These are phyloP conservation scores for Globisporangium lucens DNA, from an alignment of 352 stramenopile species.

Conservation along the genomic window DNA sequence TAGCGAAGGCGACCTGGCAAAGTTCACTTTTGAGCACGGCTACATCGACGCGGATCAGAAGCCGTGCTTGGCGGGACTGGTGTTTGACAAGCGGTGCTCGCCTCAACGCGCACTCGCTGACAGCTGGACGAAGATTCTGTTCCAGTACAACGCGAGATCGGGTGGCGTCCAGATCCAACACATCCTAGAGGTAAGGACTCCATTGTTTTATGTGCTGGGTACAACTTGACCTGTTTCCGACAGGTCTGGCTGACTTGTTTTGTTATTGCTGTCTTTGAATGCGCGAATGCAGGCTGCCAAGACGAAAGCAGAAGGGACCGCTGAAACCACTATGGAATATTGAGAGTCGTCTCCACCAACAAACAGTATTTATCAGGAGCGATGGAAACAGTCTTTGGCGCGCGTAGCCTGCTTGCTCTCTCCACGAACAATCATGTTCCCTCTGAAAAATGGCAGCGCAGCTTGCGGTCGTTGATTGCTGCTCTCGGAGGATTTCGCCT, in stretches of 20 bases:
- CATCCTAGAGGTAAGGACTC: conserved; percentile 55
- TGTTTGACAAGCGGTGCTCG: conserved; percentile 74
- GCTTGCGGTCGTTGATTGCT: conserved; percentile 26
- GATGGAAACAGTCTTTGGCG: conserved; percentile 40
- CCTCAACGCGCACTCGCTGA: conserved; percentile 78
- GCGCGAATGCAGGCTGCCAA: conserved; percentile 22
- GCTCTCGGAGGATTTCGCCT: conserved; percentile 10
- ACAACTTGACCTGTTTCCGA: background rate
- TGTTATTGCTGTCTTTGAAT: background rate
- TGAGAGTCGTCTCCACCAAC: background rate
- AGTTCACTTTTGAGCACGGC: conserved; percentile 70
- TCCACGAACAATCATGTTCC: conserved; percentile 61
- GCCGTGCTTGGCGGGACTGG: conserved; percentile 49
- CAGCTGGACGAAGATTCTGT: conserved; percentile 89
- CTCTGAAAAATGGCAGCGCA: conserved; percentile 64
- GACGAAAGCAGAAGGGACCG: conserved; percentile 1
- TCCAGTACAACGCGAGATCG: conserved; percentile 69
- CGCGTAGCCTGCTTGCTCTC: conserved; percentile 33
- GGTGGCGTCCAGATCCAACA: conserved; percentile 58
- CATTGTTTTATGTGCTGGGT: background rate
- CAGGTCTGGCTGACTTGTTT: conserved; percentile 5
- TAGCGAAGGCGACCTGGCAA: conserved; percentile 72
- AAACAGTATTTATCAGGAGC: conserved; percentile 15
- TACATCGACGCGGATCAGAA: conserved; percentile 45
- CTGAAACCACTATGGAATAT: conserved; percentile 14